Conservation (phyloP, 257 asterid genomes). For the Primulina huaijiensis region DNA sequence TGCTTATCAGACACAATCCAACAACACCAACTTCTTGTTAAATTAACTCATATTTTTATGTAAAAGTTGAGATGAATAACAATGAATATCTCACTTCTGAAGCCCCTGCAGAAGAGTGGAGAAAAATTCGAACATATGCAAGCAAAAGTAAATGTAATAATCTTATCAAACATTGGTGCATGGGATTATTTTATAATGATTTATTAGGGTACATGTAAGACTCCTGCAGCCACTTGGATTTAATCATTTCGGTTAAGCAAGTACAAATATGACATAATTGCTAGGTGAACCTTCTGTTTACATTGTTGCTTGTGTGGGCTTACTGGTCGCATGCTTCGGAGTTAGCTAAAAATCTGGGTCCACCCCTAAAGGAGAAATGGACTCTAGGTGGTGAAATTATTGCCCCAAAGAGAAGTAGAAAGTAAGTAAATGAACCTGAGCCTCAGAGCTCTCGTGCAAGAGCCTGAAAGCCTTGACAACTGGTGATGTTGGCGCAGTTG, state of each 20-base stretch:
- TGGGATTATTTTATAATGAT: too few relatives aligned
- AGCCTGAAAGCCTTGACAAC: slow-evolving; percentile 57
- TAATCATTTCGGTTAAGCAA: background rate
- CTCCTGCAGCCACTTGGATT: background rate
- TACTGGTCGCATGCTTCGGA: too few relatives aligned
- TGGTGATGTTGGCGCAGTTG: slow-evolving; percentile 39
- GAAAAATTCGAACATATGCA: background rate
- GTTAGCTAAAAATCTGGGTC: background rate
- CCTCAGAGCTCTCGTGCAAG: slow-evolving; percentile 45
- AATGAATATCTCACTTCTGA: background rate
- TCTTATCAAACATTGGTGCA: background rate
- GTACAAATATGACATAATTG: background rate
- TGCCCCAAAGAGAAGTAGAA: background rate
- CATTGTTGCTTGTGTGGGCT: background rate
- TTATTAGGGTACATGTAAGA: background rate
- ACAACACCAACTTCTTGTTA: background rate
- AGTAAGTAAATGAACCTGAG: slow-evolving; percentile 40
- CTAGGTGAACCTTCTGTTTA: background rate
- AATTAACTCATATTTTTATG: background rate
- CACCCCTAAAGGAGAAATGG: background rate
- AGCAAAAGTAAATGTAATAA: background rate
- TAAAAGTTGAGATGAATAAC: background rate
- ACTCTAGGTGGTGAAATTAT: background rate
- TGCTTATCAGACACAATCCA: background rate
- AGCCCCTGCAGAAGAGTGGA: background rate